These are phyloP conservation scores for Russula sp. DNA, from an alignment of 768 basidiomycete genomes.

Conservation along the genomic window DNA sequence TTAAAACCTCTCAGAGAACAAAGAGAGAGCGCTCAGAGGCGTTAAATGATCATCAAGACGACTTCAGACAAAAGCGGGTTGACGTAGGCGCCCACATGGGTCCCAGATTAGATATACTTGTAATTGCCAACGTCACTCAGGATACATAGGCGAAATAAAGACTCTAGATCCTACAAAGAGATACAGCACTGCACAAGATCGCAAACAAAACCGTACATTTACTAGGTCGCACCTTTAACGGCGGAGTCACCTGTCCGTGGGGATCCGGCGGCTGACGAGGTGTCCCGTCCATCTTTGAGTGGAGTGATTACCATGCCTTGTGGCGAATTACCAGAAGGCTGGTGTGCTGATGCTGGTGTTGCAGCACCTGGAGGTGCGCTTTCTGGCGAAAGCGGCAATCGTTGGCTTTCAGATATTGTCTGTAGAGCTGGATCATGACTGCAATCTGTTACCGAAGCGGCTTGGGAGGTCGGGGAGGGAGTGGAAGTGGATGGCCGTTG, in stretches of 20 bases:
- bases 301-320: not conserved
- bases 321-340: not conserved
- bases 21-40: not conserved
- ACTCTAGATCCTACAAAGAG: conserved; percentile 20
- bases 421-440: conserved; percentile 3
- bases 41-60: not conserved
- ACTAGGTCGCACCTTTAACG: conserved; percentile 2
- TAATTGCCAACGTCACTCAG: not conserved
- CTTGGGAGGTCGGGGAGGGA: not conserved
- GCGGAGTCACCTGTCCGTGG: conserved; percentile 1
- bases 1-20: conserved; percentile 2
- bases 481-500: not conserved
- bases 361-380: not conserved
- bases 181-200: conserved; percentile 17
- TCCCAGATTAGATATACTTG: not conserved
- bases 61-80: not conserved
- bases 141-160: conserved; percentile 14
- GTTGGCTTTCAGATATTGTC: conserved; percentile 1
- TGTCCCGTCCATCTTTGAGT: not conserved
- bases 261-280: not conserved
- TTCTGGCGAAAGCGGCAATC: not conserved
- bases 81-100: not conserved
- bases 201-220: not conserved
- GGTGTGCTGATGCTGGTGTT: not conserved
- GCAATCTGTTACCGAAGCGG: not conserved